Evolutionary conservation across 2,329 filamentous ascomycete species (phyloP), one percentile per base, ranked within the genome.

Genomic region (Paramyrothecium roridum): DNA sequence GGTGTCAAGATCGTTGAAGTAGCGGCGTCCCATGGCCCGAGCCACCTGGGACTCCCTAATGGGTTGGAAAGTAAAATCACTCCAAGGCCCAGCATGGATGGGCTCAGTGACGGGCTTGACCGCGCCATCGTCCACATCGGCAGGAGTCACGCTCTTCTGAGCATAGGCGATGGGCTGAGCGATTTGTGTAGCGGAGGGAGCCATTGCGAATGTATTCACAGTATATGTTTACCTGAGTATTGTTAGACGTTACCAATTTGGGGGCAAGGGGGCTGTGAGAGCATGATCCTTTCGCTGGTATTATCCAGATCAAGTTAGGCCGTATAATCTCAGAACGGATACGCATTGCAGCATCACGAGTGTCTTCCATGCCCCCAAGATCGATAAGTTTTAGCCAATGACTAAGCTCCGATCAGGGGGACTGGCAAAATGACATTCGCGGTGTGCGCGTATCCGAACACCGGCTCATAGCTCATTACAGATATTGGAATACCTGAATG

Each of bases 281-380:
- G 90, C 91, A 96, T 96, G 91, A 95, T 96, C 89, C 92, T 96
- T 95, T 92, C 92, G 92, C 92, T 92, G 89, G 91, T 91, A 95
- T 95, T 93, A 93, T 93, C 91, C 89, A 91, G 90, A 93, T 93
- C 90, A 93, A 93, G 90, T 93, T 91, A 48, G 80, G 88, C 91
- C 90, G 90, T 95, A 89, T 95, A 86, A 86, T 95, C 89, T 93
- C 88, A 91, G 71, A 43, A 43, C 37, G 37, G 13, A 19, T 19
- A 43, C 37, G 37, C 13, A 43, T 43, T 17, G 37, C 13, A 17
- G 13, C n/a, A 43, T 19, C 37, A 43, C 37, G 26, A 13, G 16
- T 43, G 37, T 13, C 37, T 43, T 30, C 26, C 26, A 30, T 13
- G 37, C 16, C 37, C n/a, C 37, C n/a, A 30, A 30, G 37, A 16